Percentiles rank a stretch among this genome's conserved stretches.
Evolutionary conservation across 1,284 basidiomycete species (phyloP).

Genomic region (Marasmius tenuissimus): DNA sequence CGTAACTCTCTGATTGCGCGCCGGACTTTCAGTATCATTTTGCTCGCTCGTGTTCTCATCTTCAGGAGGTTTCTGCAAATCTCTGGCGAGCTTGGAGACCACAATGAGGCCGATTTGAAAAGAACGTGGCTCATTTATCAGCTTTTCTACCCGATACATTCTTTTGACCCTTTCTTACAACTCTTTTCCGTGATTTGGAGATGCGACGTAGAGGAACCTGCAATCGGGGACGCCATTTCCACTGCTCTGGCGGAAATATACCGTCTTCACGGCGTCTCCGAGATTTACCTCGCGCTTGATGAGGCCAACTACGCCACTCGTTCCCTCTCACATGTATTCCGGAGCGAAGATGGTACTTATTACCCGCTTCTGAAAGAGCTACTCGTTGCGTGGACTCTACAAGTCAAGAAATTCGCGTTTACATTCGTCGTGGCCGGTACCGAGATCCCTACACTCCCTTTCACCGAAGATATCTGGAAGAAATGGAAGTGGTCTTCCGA

Average conservation of each 20-base stretch:
- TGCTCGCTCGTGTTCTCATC: constrained; percentile 12
- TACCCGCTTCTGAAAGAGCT: constrained; percentile 7
- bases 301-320: constrained; percentile 6
- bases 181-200: too few relatives aligned
- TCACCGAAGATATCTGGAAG: constrained; percentile 6
- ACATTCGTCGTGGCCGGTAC: constrained; percentile 11
- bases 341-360: not conserved
- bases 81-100: not conserved
- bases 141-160: too few relatives aligned
- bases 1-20: not conserved
- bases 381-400: not conserved
- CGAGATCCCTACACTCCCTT: constrained; percentile 4
- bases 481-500: constrained; percentile 7
- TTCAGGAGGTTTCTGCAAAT: constrained; percentile 12
- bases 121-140: constrained; percentile 12
- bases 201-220: not conserved
- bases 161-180: too few relatives aligned
- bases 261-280: not conserved
- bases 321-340: not conserved
- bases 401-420: not conserved
- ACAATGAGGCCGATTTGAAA: constrained; percentile 4
- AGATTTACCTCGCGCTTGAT: constrained; percentile 6
- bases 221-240: constrained; percentile 3
- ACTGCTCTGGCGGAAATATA: constrained; percentile 1
- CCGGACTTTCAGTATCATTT: constrained; percentile 5